These are phyloP conservation scores for Puccinellia tenuiflora DNA, from an alignment of 176 grass and related monocot species.

Conservation along the genomic window DNA sequence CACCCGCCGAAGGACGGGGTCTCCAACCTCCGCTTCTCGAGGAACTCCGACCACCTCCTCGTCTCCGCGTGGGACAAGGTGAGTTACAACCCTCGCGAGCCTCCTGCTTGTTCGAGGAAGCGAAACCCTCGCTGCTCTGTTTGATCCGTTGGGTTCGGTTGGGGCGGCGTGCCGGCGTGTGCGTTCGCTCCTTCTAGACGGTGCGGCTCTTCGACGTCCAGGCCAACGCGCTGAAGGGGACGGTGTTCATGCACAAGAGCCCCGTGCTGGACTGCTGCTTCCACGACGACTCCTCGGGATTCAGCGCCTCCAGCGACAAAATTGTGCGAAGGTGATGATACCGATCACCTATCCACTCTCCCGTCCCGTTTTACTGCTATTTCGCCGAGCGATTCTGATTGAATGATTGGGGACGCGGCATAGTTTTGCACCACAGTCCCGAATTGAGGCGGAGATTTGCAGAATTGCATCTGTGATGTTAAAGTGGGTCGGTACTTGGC, in stretches of 20 bases:
- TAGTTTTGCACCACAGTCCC: not conserved
- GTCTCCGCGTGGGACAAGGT: conserved; percentile 73
- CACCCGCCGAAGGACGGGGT: conserved; percentile 47
- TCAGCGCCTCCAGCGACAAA: conserved; percentile 35
- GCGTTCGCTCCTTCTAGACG: conserved; percentile 26
- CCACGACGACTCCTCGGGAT: conserved; percentile 45
- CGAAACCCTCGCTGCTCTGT: conserved; percentile 15
- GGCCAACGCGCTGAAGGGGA: conserved; percentile 22
- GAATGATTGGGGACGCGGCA: not conserved
- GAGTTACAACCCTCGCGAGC: not conserved
- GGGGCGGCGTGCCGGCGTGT: not conserved
- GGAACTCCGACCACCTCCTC: conserved; percentile 47
- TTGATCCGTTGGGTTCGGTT: conserved; percentile 10
- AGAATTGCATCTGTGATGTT: not conserved
- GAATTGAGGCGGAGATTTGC: not conserved
- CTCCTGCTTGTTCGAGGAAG: not conserved
- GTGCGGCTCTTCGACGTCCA: conserved; percentile 55
- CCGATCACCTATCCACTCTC: not conserved
- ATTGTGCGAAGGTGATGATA: conserved; percentile 42
- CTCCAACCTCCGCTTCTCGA: conserved; percentile 67
- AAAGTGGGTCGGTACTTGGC: not conserved
- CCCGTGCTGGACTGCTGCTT: conserved; percentile 76
- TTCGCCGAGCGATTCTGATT: not conserved
- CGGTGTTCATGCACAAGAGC: conserved; percentile 31
- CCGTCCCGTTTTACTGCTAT: not conserved